Conservation (phyloP, 768 basidiomycete genomes). For the Kondoa subrosea region DNA sequence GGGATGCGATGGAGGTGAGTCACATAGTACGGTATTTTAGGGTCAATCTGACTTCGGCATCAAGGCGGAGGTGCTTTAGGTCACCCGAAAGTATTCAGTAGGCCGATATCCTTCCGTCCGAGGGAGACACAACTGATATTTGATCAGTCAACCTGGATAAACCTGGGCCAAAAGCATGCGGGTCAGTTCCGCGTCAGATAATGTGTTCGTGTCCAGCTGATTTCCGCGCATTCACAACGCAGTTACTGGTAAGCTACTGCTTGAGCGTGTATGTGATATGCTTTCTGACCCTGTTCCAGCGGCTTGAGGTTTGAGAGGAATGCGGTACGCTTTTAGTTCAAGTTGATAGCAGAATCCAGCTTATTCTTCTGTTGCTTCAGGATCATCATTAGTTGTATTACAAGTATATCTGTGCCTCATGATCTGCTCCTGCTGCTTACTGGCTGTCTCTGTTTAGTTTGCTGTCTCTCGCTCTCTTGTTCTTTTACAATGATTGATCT, state of each 20-base stretch:
- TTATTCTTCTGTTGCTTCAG: background rate
- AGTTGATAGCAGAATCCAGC: background rate
- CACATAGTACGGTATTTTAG: slow-evolving; percentile 1
- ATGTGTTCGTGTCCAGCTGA: background rate
- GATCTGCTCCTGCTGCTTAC: too few species aligned
- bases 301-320: slow-evolving; percentile 80
- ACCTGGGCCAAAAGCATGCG: slow-evolving; percentile 69
- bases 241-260: slow-evolving; percentile 10
- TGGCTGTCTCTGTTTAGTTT: too few species aligned
- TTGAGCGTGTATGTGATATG: background rate
- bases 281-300: slow-evolving; percentile 35
- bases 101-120: background rate
- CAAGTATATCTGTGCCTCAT: background rate
- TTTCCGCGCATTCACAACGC: background rate
- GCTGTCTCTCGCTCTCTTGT: too few species aligned
- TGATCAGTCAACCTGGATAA: slow-evolving; percentile 64
- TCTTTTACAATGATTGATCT: too few species aligned
- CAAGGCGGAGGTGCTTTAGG: slow-evolving; percentile 83
- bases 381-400: background rate
- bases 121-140: background rate
- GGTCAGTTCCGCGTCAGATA: slow-evolving; percentile 38
- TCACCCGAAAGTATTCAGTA: slow-evolving; percentile 77
- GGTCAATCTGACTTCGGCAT: slow-evolving; percentile 1
- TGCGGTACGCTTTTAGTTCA: slow-evolving; percentile 32
- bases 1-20: slow-evolving; percentile 85